Percentiles rank a stretch among this genome's conserved stretches.
Evolutionary conservation across 352 stramenopile genomes (phyloP).

Genomic region (Pythium aphanidermatum): DNA sequence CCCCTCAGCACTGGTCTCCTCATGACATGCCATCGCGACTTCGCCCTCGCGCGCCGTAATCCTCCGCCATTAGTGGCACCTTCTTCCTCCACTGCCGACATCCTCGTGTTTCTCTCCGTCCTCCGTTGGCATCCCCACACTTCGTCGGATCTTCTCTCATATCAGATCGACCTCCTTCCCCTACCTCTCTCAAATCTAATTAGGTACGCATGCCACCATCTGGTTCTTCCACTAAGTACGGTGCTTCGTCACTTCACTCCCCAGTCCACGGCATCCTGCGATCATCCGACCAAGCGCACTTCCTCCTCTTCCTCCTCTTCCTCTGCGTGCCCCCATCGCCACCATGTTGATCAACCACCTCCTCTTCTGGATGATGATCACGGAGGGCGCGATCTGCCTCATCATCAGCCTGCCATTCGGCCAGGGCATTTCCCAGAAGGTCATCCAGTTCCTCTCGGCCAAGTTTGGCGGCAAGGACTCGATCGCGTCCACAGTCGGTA

Average conservation of each 20-base stretch:
- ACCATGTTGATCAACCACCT: constrained; percentile 58
- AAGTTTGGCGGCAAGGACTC: constrained; percentile 41
- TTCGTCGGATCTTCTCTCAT: too few species aligned
- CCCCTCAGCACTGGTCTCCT: too few species aligned
- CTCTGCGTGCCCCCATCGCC: background rate
- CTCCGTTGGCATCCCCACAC: too few species aligned
- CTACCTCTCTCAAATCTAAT: background rate
- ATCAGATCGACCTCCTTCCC: background rate
- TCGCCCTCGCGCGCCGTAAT: too few species aligned
- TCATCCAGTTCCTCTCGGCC: constrained; percentile 54
- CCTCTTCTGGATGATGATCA: constrained; percentile 52
- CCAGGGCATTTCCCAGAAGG: constrained; percentile 39
- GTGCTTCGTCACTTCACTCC: too few species aligned
- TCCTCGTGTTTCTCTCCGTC: too few species aligned
- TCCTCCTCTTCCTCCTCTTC: background rate
- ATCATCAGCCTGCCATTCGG: constrained; percentile 53
- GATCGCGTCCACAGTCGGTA: constrained; percentile 32
- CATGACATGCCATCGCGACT: too few species aligned
- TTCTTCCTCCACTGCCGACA: too few species aligned
- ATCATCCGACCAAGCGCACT: background rate
- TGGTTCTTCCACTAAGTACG: constrained; percentile 6
- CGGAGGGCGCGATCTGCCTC: constrained; percentile 40
- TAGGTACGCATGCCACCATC: too few species aligned
- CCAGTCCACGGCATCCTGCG: too few species aligned
- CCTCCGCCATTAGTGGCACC: too few species aligned